Evolutionary conservation across 805 yeast species (phyloP).

Genomic region (Metschnikowia sp.): DNA sequence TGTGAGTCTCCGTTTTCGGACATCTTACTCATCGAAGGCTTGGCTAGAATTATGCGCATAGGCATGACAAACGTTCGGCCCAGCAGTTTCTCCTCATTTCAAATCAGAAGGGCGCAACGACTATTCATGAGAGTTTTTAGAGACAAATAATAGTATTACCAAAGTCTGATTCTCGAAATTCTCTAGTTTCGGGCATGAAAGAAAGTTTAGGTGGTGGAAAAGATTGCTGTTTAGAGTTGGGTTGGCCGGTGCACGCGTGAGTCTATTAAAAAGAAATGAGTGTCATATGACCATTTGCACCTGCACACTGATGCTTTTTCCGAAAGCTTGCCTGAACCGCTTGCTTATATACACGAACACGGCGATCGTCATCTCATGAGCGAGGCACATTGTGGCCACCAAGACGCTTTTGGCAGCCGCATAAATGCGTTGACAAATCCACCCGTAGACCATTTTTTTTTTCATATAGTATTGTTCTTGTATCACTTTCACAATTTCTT

Average conservation of each 20-base stretch:
- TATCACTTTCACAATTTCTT: background rate
- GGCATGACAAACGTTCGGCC: too few species aligned
- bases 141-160: too few species aligned
- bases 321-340: constrained; percentile 7
- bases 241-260: background rate
- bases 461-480: background rate
- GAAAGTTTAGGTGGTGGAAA: too few species aligned
- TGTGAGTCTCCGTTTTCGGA: constrained; percentile 1
- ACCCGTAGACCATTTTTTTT: background rate
- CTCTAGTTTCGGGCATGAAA: too few species aligned
- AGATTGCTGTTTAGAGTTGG: too few species aligned
- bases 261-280: background rate
- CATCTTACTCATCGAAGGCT: background rate
- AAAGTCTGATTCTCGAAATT: too few species aligned
- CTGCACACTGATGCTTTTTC: background rate
- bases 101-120: too few species aligned
- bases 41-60: background rate
- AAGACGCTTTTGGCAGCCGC: background rate
- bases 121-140: too few species aligned
- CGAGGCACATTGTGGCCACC: background rate
- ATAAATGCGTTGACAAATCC: constrained; percentile 5
- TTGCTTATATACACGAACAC: constrained; percentile 8
- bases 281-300: background rate
- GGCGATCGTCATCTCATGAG: constrained; percentile 7
- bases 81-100: background rate